Percentiles rank a stretch among this genome's conserved stretches.
Conservation (phyloP, 1,139 yeast genomes). For the Arxiozyma slooffiae region DNA sequence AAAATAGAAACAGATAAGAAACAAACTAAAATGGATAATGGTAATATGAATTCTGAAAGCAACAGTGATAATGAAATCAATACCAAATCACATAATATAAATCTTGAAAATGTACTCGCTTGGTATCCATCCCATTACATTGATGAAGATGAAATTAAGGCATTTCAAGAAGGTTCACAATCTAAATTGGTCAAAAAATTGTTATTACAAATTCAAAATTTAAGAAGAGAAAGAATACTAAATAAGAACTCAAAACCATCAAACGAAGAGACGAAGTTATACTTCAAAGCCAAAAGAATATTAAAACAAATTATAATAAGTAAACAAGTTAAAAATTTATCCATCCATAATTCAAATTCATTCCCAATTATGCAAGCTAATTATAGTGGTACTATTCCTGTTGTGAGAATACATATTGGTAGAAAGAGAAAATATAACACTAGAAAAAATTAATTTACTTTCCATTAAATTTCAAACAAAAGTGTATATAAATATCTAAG, state of each 20-base stretch:
- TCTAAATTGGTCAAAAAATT: slow-evolving; percentile 49
- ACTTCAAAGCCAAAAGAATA: slow-evolving; percentile 42
- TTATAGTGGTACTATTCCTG: slow-evolving; percentile 75
- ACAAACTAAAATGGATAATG: neutral
- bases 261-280: slow-evolving; percentile 40
- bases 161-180: slow-evolving; percentile 38
- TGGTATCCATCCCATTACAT: slow-evolving; percentile 48
- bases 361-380: slow-evolving; percentile 67
- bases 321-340: slow-evolving; percentile 18
- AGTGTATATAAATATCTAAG: neutral
- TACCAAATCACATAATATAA: slow-evolving; percentile 12
- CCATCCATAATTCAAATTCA: slow-evolving; percentile 25
- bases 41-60: neutral
- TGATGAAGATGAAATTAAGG: slow-evolving; percentile 45
- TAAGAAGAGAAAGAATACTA: slow-evolving; percentile 51
- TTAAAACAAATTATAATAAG: slow-evolving; percentile 37
- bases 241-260: slow-evolving; percentile 35
- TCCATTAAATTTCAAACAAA: neutral
- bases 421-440: slow-evolving; percentile 30
- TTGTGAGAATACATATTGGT: slow-evolving; percentile 34
- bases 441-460: neutral
- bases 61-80: neutral
- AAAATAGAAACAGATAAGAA: slow-evolving; percentile 1
- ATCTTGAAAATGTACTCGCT: slow-evolving; percentile 40
- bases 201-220: slow-evolving; percentile 47